phyloP scores from a whole-genome alignment of 179 eudicot species.

The Spergularia azorica region DNA sequence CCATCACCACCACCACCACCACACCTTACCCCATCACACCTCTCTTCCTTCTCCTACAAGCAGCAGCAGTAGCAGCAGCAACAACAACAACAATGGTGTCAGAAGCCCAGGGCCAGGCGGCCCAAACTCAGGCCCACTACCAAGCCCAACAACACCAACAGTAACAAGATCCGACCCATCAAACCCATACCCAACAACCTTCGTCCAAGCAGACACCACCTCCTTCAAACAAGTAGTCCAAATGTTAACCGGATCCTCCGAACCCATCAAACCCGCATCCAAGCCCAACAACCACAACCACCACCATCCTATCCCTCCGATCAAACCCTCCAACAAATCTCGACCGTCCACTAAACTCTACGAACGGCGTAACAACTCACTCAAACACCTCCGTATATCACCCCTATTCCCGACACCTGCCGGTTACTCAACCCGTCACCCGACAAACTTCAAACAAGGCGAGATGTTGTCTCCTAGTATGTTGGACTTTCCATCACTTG shows the following conservation, averaged over 20 bases:
- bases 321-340: constrained; percentile 46
- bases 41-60: constrained; percentile 11
- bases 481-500: constrained; percentile 69
- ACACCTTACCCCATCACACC: constrained; percentile 6
- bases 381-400: constrained; percentile 57
- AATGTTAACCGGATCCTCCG: constrained; percentile 85
- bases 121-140: neutral
- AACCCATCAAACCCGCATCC: constrained; percentile 34
- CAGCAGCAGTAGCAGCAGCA: constrained; percentile 15
- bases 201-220: constrained; percentile 85
- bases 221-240: constrained; percentile 96
- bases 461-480: constrained; percentile 60
- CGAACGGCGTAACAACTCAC: constrained; percentile 63
- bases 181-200: constrained; percentile 88
- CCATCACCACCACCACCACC: too few relatives aligned
- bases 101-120: neutral
- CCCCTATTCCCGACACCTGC: constrained; percentile 33
- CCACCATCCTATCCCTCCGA: constrained; percentile 58
- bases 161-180: constrained; percentile 72
- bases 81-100: constrained; percentile 4
- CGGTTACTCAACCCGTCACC: constrained; percentile 20
- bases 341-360: constrained; percentile 49
- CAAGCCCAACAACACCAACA: neutral
- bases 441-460: neutral
- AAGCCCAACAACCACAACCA: constrained; percentile 9